These are phyloP conservation scores for Pharnaceum exiguum DNA, from an alignment of 148 eudicot genomes.

Conservation along the genomic window DNA sequence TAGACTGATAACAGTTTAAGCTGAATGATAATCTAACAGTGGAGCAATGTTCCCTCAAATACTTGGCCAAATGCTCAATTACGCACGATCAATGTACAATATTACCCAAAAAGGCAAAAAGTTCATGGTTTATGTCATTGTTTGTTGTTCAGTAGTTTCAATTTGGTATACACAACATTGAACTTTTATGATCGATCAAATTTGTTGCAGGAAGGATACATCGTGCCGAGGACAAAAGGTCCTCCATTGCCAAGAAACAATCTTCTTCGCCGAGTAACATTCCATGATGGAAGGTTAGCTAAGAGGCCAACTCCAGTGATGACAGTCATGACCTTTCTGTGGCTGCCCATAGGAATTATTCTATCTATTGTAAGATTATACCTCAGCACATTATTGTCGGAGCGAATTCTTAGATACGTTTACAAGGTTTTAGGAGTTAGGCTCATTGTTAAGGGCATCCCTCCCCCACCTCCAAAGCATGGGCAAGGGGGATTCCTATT, in stretches of 20 bases:
- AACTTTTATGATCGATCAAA: no score
- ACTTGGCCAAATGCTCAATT: no score
- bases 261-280: slow-evolving; percentile 47
- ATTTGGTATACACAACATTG: no score
- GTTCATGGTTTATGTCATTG: no score
- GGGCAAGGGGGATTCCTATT: slow-evolving; percentile 44
- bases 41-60: no score
- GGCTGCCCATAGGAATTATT: slow-evolving; percentile 52
- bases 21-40: no score
- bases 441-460: slow-evolving; percentile 54
- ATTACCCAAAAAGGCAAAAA: no score
- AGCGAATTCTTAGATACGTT: slow-evolving; percentile 28
- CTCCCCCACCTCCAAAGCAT: slow-evolving; percentile 46
- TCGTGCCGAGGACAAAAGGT: slow-evolving; percentile 39
- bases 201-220: slow-evolving; percentile 60
- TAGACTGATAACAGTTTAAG: no score
- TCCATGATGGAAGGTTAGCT: slow-evolving; percentile 59
- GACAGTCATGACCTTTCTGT: slow-evolving; percentile 44
- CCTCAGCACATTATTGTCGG: slow-evolving; percentile 34
- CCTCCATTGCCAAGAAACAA: slow-evolving; percentile 46
- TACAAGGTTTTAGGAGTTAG: slow-evolving; percentile 47
- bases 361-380: slow-evolving; percentile 45
- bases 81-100: no score
- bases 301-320: slow-evolving; percentile 51
- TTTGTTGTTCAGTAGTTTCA: no score